A percentile compares a stretch with the other conserved stretches of the same genome.
phyloP scores from a whole-genome alignment of 2,329 filamentous ascomycete species.

The Beauveria rudraprayagi region DNA sequence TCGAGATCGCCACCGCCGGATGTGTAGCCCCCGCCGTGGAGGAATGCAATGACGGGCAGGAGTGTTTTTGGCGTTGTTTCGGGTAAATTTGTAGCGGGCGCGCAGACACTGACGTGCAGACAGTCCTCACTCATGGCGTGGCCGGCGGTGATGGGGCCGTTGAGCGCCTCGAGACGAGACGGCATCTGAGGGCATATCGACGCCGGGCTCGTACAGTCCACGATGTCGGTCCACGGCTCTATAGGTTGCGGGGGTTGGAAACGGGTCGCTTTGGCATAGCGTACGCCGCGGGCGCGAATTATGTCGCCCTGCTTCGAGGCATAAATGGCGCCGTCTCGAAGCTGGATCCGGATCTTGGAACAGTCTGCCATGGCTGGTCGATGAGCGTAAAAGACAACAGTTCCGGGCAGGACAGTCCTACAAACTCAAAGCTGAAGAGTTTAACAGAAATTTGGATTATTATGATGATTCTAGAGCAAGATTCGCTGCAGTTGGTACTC shows the following conservation, averaged over 20 bases:
- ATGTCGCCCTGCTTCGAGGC: constrained; percentile 2
- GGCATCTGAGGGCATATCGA: constrained; percentile 16
- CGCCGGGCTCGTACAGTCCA: constrained; percentile 13
- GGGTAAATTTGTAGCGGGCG: neutral
- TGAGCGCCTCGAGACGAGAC: constrained; percentile 12
- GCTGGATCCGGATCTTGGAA: constrained; percentile 16
- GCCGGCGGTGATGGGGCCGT: constrained; percentile 9
- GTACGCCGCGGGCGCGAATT: constrained; percentile 12
- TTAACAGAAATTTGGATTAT: too few relatives aligned
- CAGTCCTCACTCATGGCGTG: constrained; percentile 13
- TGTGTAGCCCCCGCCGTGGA: constrained; percentile 19
- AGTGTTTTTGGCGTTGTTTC: neutral
- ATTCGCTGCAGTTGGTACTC: neutral
- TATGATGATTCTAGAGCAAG: neutral
- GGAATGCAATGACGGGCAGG: constrained; percentile 21
- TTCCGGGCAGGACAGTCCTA: too few relatives aligned
- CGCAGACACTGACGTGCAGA: constrained; percentile 13
- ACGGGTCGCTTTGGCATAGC: constrained; percentile 13
- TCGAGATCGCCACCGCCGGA: constrained; percentile 12
- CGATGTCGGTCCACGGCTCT: constrained; percentile 1
- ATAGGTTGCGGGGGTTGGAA: constrained; percentile 12
- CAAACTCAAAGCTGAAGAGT: neutral
- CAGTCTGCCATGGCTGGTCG: neutral
- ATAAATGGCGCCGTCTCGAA: constrained; percentile 12
- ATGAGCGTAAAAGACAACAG: too few relatives aligned